phyloP scores from a whole-genome alignment of 371 early-diverging fungal genomes.

The Lichtheimia ornata region DNA sequence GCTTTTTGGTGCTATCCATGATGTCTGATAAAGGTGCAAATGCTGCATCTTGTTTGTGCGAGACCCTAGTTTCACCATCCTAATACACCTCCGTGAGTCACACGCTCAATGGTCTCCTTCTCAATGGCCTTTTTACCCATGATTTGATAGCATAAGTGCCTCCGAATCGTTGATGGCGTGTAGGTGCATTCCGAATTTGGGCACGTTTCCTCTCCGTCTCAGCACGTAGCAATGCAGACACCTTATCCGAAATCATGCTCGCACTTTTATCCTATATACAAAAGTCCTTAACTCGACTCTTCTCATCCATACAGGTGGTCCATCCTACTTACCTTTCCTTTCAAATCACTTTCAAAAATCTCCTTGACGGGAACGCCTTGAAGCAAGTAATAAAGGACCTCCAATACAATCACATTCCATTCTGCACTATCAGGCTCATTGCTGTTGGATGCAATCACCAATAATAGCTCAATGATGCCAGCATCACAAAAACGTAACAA shows the following conservation, averaged over 20 bases:
- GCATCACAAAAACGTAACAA: slow-evolving; percentile 54
- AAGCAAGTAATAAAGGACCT: slow-evolving; percentile 65
- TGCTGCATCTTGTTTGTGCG: slow-evolving; percentile 48
- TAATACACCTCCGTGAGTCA: slow-evolving; percentile 6
- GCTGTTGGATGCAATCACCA: slow-evolving; percentile 63
- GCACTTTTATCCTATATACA: neutral
- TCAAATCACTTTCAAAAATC: slow-evolving; percentile 15
- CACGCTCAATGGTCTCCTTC: neutral
- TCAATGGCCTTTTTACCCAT: slow-evolving; percentile 30
- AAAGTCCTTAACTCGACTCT: slow-evolving; percentile 1
- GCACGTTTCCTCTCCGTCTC: slow-evolving; percentile 27
- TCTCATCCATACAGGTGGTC: neutral
- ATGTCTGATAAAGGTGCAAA: slow-evolving; percentile 39
- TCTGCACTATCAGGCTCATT: slow-evolving; percentile 53
- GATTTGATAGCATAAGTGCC: slow-evolving; percentile 54
- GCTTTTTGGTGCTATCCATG: slow-evolving; percentile 49
- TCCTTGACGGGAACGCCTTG: slow-evolving; percentile 51
- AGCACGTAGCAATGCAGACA: slow-evolving; percentile 28
- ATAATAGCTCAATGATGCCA: slow-evolving; percentile 56
- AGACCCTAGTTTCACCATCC: slow-evolving; percentile 39
- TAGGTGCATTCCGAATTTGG: slow-evolving; percentile 21
- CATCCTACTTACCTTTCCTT: slow-evolving; percentile 7
- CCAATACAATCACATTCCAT: slow-evolving; percentile 67
- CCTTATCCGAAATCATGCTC: slow-evolving; percentile 11
- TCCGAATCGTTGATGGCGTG: slow-evolving; percentile 64